phyloP scores from a whole-genome alignment of 768 basidiomycete genomes.

The Glaciozyma antarctica region DNA sequence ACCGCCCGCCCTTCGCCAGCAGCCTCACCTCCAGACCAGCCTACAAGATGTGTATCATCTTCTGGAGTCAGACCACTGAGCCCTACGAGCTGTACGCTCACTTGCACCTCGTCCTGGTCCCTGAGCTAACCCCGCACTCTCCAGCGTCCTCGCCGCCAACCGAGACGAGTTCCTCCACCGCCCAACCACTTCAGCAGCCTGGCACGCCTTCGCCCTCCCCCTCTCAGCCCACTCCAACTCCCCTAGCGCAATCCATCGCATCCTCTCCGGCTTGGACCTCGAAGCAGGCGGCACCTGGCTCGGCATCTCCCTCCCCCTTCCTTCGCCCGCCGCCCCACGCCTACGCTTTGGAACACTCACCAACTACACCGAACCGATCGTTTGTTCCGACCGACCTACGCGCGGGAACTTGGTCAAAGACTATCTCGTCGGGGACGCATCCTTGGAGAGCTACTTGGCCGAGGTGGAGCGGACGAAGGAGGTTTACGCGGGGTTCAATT shows the following conservation, averaged over 20 bases:
- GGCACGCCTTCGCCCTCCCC: slow-evolving; percentile 35
- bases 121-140: not conserved
- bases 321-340: not conserved
- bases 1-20: no score
- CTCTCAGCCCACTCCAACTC: not conserved
- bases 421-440: slow-evolving; percentile 31
- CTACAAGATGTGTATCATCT: slow-evolving; percentile 3
- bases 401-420: slow-evolving; percentile 38
- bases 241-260: not conserved
- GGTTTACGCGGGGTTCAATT: slow-evolving; percentile 41
- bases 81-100: not conserved
- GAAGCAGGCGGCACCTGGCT: slow-evolving; percentile 41
- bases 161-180: slow-evolving; percentile 41
- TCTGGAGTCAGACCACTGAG: not conserved
- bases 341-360: slow-evolving; percentile 32
- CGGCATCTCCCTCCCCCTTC: slow-evolving; percentile 35
- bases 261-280: slow-evolving; percentile 38
- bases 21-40: no score
- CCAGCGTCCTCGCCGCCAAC: slow-evolving; percentile 39
- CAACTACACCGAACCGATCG: slow-evolving; percentile 33
- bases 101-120: not conserved
- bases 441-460: slow-evolving; percentile 31
- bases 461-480: slow-evolving; percentile 17
- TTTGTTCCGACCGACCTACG: slow-evolving; percentile 10
- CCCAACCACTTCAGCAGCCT: slow-evolving; percentile 36